phyloP scores from a whole-genome alignment of 257 asterid genomes.

The Anisodus tanguticus region DNA sequence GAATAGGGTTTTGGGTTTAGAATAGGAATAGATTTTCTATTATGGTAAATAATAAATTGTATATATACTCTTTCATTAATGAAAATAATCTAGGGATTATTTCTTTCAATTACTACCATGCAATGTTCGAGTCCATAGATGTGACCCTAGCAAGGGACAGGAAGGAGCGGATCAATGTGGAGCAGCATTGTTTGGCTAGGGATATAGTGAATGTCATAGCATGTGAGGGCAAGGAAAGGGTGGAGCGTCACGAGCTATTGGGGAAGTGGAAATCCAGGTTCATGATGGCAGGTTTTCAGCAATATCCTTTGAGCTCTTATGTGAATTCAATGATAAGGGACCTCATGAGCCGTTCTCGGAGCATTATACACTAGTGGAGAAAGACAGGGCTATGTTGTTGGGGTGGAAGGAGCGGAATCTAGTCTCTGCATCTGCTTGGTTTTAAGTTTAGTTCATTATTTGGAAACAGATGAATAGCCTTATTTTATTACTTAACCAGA shows the following conservation, averaged over 20 bases:
- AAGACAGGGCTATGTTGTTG: constrained; percentile 38
- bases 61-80: no score
- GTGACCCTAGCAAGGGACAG: constrained; percentile 42
- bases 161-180: constrained; percentile 37
- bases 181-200: constrained; percentile 40
- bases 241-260: constrained; percentile 84
- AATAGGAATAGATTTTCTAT: no score
- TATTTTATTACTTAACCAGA: neutral
- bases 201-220: constrained; percentile 58
- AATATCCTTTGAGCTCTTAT: constrained; percentile 38
- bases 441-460: neutral
- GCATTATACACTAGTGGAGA: constrained; percentile 37
- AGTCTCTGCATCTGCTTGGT: constrained; percentile 41
- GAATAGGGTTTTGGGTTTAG: no score
- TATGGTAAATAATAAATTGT: no score
- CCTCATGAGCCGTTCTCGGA: constrained; percentile 32
- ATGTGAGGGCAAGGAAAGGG: constrained; percentile 90
- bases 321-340: constrained; percentile 32
- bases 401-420: constrained; percentile 40
- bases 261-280: constrained; percentile 45
- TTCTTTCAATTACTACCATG: constrained; percentile 75
- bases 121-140: constrained; percentile 87
- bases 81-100: no score
- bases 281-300: constrained; percentile 40
- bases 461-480: neutral